A percentile compares a stretch with the other conserved stretches of the same genome.
These are phyloP conservation scores for Aleurites moluccanus DNA, from an alignment of 441 rosid species.

Conservation along the genomic window DNA sequence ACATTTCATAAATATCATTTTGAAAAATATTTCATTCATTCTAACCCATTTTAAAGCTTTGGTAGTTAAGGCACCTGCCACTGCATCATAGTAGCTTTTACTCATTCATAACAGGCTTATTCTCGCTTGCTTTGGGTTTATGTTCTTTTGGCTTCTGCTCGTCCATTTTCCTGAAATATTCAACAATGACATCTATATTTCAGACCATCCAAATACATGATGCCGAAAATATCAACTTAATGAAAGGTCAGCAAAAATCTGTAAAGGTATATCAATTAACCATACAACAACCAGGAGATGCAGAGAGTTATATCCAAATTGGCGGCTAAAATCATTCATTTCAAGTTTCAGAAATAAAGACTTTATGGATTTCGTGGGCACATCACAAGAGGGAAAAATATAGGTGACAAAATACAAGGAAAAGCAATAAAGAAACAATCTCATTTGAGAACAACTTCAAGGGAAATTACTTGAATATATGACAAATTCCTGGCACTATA, in stretches of 20 bases:
- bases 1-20: conserved; percentile 1
- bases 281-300: not conserved
- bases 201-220: not conserved
- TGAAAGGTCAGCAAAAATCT: not conserved
- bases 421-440: not conserved
- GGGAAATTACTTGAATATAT: not conserved
- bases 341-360: not conserved
- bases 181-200: conserved; percentile 1
- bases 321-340: not conserved
- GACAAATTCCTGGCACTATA: not conserved
- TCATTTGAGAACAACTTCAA: not conserved
- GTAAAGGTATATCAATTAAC: not conserved
- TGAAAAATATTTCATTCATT: conserved; percentile 4
- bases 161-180: conserved; percentile 65
- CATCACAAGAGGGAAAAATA: not conserved
- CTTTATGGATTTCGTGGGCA: not conserved
- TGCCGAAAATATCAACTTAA: not conserved
- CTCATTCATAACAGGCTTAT: conserved; percentile 93
- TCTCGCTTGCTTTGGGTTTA: conserved; percentile 84
- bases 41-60: conserved; percentile 10
- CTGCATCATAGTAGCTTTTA: conserved; percentile 20
- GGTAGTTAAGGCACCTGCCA: conserved; percentile 19
- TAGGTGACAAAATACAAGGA: not conserved
- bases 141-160: conserved; percentile 97
- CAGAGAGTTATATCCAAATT: not conserved